Base-by-base conservation (phyloP, 2,329 filamentous ascomycete species). In the Penicillium sp. region DNA sequence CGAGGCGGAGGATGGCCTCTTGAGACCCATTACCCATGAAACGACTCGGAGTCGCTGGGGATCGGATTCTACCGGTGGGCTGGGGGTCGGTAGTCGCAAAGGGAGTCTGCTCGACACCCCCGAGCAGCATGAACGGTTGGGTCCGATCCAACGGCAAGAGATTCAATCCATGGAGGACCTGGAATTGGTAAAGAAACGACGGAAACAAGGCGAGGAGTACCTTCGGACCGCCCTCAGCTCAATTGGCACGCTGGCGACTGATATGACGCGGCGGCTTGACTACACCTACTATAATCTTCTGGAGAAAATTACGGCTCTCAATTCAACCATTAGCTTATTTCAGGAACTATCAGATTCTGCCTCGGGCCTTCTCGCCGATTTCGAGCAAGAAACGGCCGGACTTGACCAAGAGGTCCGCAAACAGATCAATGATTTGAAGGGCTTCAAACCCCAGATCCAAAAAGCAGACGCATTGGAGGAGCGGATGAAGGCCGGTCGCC, bases 151-250 rank as follows among this genome's bases (percentile, higher is more conserved):
- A 30, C 47, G 48, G 32, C 54, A 51, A 27, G 61, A 61, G 27
- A 52, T 61, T 23, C 48, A 52, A 16, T 63, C 56, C 4, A 51
- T 52, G 53, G 56, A 54, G 15, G 63, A 68, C 37, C 45, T 69
- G 32, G 59, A 60, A 28, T 51, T 50, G 35, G 51, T 60, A 22
- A 61, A 45, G 35, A 78, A 85, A 56, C 70, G 71, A 34, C 92
- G 90, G 82, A 87, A 85, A 62, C 78, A 82, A 57, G 78, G 80
- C 41, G 85, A 88, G 52, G 78, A 80, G 58, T 55, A 54, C 37
- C 45, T 65, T 16, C 61, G 61, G 7, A 56, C 54, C 12, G 55
- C 60, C 11, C 51, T 70, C 17, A 49, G 56, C 7, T 51, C 58
- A 2, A 58, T 69, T 32, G 60, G 63, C 15, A 59, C 59, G 0